Conservation (phyloP, 1,284 basidiomycete genomes). For the Ustilago curta region DNA sequence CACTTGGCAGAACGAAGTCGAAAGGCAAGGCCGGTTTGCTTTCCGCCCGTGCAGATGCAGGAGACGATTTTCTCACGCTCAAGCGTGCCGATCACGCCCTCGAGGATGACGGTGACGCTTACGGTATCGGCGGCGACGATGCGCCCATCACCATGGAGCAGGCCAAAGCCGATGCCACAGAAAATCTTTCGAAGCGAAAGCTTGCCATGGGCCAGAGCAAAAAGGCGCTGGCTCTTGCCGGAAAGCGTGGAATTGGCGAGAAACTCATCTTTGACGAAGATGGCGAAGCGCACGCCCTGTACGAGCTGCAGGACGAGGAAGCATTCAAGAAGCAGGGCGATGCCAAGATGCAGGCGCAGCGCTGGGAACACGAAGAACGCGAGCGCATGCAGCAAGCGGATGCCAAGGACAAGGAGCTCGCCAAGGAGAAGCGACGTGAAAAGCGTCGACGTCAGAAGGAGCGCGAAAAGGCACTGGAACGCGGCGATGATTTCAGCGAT, state of each 20-base stretch:
- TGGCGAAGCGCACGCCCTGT: conserved; percentile 74
- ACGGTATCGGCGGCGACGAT: conserved; percentile 31
- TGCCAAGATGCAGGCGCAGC: conserved; percentile 79
- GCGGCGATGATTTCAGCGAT: conserved; percentile 69
- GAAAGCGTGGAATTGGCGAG: conserved; percentile 85
- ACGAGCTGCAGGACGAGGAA: conserved; percentile 77
- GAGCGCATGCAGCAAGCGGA: conserved; percentile 86
- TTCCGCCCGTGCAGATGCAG: conserved; percentile 63
- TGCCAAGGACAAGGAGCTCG: conserved; percentile 63
- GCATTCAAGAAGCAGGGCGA: conserved; percentile 81
- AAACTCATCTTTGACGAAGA: conserved; percentile 80
- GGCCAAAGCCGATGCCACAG: conserved; percentile 69
- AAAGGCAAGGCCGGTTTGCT: conserved; percentile 4
- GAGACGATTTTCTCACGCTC: conserved; percentile 91
- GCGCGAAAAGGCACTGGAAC: conserved; percentile 76
- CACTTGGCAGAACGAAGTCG: conserved; percentile 7
- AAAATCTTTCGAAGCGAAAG: conserved; percentile 76
- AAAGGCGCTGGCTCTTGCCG: conserved; percentile 80
- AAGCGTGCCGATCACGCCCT: conserved; percentile 89
- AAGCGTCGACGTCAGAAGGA: conserved; percentile 83
- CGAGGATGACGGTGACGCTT: conserved; percentile 58
- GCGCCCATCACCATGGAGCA: conserved; percentile 34
- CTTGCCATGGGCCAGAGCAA: conserved; percentile 81
- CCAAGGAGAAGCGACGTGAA: conserved; percentile 62
- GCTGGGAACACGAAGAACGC: conserved; percentile 79